Conservation (phyloP, 2,329 filamentous ascomycete species). For the Aspergillus chevalieri region DNA sequence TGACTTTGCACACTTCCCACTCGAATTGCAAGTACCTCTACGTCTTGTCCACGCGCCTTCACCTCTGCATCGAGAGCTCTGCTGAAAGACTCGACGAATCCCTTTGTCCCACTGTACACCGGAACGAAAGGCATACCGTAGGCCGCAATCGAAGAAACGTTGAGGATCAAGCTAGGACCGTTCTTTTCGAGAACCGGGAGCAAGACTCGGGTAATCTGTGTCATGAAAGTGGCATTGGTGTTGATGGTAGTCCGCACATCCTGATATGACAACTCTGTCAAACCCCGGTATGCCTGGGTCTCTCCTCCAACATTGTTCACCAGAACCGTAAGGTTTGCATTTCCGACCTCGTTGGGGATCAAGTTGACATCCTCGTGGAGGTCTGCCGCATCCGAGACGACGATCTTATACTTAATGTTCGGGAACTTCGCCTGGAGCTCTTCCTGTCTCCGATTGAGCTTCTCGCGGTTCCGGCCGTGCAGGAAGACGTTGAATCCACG, state of each 20-base stretch:
- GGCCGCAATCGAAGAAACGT: slow-evolving; percentile 45
- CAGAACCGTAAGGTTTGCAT: slow-evolving; percentile 46
- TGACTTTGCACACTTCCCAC: slow-evolving; percentile 28
- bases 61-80: slow-evolving; percentile 40
- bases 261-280: slow-evolving; percentile 31
- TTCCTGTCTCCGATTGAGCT: slow-evolving; percentile 40
- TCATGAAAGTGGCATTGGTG: slow-evolving; percentile 47
- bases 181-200: slow-evolving; percentile 40
- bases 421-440: slow-evolving; percentile 40
- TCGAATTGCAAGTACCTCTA: slow-evolving; percentile 36
- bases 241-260: slow-evolving; percentile 41
- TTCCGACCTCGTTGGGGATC: slow-evolving; percentile 25
- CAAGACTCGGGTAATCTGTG: slow-evolving; percentile 43
- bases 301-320: slow-evolving; percentile 54
- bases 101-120: slow-evolving; percentile 44
- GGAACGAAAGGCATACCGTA: slow-evolving; percentile 43
- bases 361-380: slow-evolving; percentile 15
- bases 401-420: slow-evolving; percentile 29
- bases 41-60: slow-evolving; percentile 26
- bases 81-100: slow-evolving; percentile 40
- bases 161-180: slow-evolving; percentile 45
- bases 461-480: slow-evolving; percentile 50
- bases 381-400: slow-evolving; percentile 42
- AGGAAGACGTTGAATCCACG: slow-evolving; percentile 53
- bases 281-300: slow-evolving; percentile 26